A percentile compares a stretch with the other conserved stretches of the same genome.
Evolutionary conservation across 1,139 yeast genomes (phyloP).

Genomic region (Meyerozyma guilliermondii): DNA sequence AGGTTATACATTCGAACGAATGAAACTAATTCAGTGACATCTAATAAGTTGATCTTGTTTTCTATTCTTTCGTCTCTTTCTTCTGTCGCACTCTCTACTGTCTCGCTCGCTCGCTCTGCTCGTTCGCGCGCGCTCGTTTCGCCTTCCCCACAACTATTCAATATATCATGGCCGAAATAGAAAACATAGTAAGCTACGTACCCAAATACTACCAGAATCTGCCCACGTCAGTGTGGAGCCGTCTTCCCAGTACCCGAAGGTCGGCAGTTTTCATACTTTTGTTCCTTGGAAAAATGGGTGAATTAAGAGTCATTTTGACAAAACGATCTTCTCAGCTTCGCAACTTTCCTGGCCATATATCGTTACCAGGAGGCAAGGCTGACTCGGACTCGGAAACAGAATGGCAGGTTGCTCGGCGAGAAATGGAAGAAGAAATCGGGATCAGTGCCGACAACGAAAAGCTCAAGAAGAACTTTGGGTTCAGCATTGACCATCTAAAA

Average conservation of each 20-base stretch:
- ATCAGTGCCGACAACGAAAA: slow-evolving; percentile 46
- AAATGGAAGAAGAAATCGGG: slow-evolving; percentile 85
- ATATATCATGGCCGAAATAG: slow-evolving; percentile 3
- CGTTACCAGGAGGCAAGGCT: slow-evolving; percentile 87
- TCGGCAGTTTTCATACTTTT: slow-evolving; percentile 72
- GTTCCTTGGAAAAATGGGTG: slow-evolving; percentile 68
- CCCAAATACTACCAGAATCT: slow-evolving; percentile 24
- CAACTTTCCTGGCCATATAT: slow-evolving; percentile 81
- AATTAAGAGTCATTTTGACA: slow-evolving; percentile 70
- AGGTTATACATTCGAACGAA: too few species aligned
- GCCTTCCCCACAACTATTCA: too few species aligned
- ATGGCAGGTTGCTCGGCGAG: slow-evolving; percentile 72
- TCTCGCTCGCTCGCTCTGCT: too few species aligned
- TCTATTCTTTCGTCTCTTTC: too few species aligned
- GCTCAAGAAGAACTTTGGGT: slow-evolving; percentile 42
- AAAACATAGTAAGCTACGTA: slow-evolving; percentile 17
- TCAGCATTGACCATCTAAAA: slow-evolving; percentile 52
- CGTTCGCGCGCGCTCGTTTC: too few species aligned
- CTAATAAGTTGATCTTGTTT: too few species aligned
- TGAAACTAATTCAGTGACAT: too few species aligned
- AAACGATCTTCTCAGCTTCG: slow-evolving; percentile 65
- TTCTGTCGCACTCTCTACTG: too few species aligned
- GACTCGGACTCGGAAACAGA: slow-evolving; percentile 62
- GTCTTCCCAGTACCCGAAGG: slow-evolving; percentile 55
- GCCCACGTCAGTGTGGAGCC: slow-evolving; percentile 50